phyloP scores from a whole-genome alignment of 1,284 basidiomycete genomes.

The Cystobasidium sp. region DNA sequence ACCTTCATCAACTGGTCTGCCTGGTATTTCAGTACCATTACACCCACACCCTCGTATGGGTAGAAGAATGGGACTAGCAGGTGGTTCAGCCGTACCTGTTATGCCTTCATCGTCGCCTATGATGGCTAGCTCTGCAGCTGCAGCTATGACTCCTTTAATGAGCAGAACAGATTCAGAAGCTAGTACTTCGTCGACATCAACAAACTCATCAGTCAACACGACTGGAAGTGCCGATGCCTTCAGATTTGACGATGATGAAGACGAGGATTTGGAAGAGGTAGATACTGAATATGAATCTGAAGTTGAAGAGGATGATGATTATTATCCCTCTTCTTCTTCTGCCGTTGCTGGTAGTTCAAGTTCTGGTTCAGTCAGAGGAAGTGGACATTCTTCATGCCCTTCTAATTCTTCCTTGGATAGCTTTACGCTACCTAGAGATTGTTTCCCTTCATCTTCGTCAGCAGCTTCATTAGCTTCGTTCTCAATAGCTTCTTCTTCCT shows the following conservation, averaged over 20 bases:
- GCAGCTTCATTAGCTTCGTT: conserved; percentile 12
- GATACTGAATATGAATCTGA: neutral
- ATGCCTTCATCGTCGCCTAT: neutral
- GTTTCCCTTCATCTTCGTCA: conserved; percentile 29
- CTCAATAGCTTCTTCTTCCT: conserved; percentile 10
- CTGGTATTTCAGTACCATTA: neutral
- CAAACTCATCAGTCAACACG: conserved; percentile 1
- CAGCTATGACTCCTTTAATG: neutral
- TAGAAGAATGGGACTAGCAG: conserved; percentile 14
- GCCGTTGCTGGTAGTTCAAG: neutral
- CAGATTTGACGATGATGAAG: conserved; percentile 9
- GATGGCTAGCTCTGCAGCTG: neutral
- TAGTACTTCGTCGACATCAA: conserved; percentile 7
- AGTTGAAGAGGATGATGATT: conserved; percentile 12
- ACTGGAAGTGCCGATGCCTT: conserved; percentile 9
- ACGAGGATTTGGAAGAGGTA: conserved; percentile 9
- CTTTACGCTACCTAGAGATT: conserved; percentile 33
- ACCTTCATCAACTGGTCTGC: conserved; percentile 1
- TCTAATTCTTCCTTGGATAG: conserved; percentile 16
- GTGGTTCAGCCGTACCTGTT: neutral
- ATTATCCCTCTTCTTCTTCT: neutral
- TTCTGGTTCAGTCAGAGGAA: neutral
- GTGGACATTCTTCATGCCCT: conserved; percentile 10
- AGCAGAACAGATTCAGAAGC: conserved; percentile 18
- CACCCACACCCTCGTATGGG: conserved; percentile 12